These are phyloP conservation scores for Brettanomyces custersianus DNA, from an alignment of 805 yeast species.

Conservation along the genomic window DNA sequence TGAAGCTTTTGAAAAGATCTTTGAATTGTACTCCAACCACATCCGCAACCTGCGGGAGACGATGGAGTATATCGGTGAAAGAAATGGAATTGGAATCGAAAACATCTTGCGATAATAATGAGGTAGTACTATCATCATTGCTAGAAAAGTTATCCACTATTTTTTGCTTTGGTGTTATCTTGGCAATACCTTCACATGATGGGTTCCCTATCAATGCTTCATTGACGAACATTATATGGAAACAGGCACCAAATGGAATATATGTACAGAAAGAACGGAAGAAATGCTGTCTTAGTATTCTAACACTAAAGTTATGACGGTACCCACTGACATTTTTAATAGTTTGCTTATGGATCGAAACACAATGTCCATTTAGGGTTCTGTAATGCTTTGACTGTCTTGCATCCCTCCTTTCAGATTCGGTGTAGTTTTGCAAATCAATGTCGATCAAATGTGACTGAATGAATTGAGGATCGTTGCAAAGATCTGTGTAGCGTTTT, in stretches of 20 bases:
- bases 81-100: conserved; percentile 4
- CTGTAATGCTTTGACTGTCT: conserved; percentile 18
- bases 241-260: conserved; percentile 45
- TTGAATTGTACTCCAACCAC: conserved; percentile 32
- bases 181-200: conserved; percentile 10
- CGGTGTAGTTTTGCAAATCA: conserved; percentile 10
- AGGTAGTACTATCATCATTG: background rate
- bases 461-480: conserved; percentile 52
- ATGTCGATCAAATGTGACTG: conserved; percentile 50
- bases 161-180: conserved; percentile 3
- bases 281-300: conserved; percentile 36
- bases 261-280: conserved; percentile 50
- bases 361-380: conserved; percentile 48
- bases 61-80: conserved; percentile 31
- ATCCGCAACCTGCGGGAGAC: conserved; percentile 30
- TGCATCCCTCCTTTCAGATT: too few relatives aligned
- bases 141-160: background rate
- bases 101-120: too few relatives aligned
- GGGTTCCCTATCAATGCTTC: conserved; percentile 42
- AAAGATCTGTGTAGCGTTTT: conserved; percentile 37
- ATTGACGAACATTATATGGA: conserved; percentile 51
- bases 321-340: conserved; percentile 55
- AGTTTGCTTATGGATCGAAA: conserved; percentile 45
- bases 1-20: conserved; percentile 29
- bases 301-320: conserved; percentile 33